Evolutionary conservation across 208 protist species (phyloP).

Genomic region (Kentomonas sorsogonicus): DNA sequence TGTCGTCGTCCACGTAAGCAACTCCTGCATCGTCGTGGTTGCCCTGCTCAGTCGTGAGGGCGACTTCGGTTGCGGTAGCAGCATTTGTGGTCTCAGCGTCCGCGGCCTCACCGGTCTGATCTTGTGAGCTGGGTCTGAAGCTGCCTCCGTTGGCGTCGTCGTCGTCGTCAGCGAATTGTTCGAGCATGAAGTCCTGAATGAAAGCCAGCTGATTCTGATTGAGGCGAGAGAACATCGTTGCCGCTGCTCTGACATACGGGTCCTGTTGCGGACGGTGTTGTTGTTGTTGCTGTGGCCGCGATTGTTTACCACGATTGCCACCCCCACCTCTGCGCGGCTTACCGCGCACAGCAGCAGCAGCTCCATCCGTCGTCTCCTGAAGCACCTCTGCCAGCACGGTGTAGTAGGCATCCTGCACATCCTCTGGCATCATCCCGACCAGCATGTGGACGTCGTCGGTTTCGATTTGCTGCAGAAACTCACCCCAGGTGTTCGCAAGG

Average conservation of each 20-base stretch:
- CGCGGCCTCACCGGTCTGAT: background rate
- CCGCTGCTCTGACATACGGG: too few relatives aligned
- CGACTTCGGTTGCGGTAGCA: too few relatives aligned
- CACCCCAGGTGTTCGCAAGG: conserved; percentile 14
- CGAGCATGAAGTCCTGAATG: too few relatives aligned
- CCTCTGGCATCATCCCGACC: conserved; percentile 37
- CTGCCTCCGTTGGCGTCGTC: too few relatives aligned
- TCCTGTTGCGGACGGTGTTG: too few relatives aligned
- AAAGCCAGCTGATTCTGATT: too few relatives aligned
- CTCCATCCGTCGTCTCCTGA: background rate
- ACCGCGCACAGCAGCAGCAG: too few relatives aligned
- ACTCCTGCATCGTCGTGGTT: conserved; percentile 22
- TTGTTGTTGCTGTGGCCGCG: conserved; percentile 1
- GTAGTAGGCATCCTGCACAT: conserved; percentile 35
- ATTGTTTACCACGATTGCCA: background rate
- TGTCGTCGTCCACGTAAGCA: conserved; percentile 56
- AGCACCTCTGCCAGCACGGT: conserved; percentile 28
- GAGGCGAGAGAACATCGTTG: too few relatives aligned
- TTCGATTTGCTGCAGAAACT: conserved; percentile 23
- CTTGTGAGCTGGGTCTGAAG: too few relatives aligned
- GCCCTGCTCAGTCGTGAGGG: too few relatives aligned
- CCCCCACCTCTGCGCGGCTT: background rate
- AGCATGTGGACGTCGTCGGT: conserved; percentile 39
- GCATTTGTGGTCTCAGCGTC: too few relatives aligned
- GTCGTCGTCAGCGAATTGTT: too few relatives aligned